These are phyloP conservation scores for Microascus cirrosus DNA, from an alignment of 2,329 filamentous ascomycete genomes.

Conservation along the genomic window DNA sequence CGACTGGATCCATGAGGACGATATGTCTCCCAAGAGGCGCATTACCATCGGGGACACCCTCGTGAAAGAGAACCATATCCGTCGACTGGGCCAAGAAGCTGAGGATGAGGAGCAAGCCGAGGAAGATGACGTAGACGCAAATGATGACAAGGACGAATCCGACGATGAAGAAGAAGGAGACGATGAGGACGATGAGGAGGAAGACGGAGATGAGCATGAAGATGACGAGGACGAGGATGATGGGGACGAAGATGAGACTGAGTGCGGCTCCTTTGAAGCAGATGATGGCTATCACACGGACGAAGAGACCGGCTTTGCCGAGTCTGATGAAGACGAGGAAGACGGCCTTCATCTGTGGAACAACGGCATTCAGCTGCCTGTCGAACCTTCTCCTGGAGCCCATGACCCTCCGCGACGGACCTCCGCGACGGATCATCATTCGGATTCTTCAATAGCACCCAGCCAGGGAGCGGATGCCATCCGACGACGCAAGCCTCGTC, in stretches of 20 bases:
- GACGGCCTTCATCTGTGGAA: constrained; percentile 53
- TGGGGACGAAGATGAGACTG: constrained; percentile 34
- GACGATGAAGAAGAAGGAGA: constrained; percentile 36
- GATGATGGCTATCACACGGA: constrained; percentile 64
- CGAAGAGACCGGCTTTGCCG: constrained; percentile 56
- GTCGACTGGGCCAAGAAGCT: constrained; percentile 75
- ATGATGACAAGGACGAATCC: constrained; percentile 27
- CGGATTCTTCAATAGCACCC: constrained; percentile 50
- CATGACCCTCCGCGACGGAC: not conserved
- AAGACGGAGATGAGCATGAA: constrained; percentile 37
- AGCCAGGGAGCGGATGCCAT: constrained; percentile 20
- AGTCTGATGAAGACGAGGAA: constrained; percentile 53
- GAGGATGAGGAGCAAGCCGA: constrained; percentile 67
- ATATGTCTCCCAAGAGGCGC: constrained; percentile 51
- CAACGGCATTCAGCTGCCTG: constrained; percentile 20
- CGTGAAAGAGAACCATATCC: constrained; percentile 79
- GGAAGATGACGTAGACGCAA: constrained; percentile 53
- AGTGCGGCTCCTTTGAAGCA: constrained; percentile 30
- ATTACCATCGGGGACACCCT: constrained; percentile 86
- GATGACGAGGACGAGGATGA: constrained; percentile 39
- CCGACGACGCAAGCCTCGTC: not conserved
- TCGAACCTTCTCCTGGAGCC: constrained; percentile 15
- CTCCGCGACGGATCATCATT: constrained; percentile 28
- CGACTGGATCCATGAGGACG: constrained; percentile 74
- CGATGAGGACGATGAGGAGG: constrained; percentile 34